Percentiles rank a stretch among this genome's conserved stretches.
Conservation (phyloP, 345 rosid species). For the Ceriops zippeliana region DNA sequence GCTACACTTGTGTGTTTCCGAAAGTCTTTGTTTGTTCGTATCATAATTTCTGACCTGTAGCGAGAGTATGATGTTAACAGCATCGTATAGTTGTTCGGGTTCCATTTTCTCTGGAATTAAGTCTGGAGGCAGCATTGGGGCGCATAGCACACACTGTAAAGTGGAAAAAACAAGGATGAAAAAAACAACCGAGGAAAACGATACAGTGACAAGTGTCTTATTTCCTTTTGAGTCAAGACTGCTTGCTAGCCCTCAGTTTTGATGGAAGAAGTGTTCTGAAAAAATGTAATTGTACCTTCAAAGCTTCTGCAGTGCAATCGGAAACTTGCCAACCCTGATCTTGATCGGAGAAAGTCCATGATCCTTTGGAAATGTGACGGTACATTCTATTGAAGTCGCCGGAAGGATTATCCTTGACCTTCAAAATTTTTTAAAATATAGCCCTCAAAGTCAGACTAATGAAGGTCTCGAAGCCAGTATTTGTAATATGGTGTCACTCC, state of each 20-base stretch:
- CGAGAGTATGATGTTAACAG: conserved; percentile 36
- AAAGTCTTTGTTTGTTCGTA: not conserved
- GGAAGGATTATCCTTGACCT: conserved; percentile 38
- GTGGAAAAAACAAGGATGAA: not conserved
- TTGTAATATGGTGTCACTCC: too few species aligned
- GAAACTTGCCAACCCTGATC: conserved; percentile 49
- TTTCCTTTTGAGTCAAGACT: too few species aligned
- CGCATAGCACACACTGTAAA: not conserved
- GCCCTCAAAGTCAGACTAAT: too few species aligned
- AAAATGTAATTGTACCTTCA: conserved; percentile 22
- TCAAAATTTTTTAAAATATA: not conserved
- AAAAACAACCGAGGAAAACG: too few species aligned
- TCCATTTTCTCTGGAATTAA: not conserved
- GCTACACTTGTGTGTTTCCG: not conserved
- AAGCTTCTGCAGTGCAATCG: conserved; percentile 40
- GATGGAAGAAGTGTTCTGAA: not conserved
- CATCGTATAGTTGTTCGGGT: not conserved
- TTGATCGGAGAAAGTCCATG: conserved; percentile 42
- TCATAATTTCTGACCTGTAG: conserved; percentile 36
- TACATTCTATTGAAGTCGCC: conserved; percentile 36
- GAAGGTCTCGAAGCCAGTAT: too few species aligned
- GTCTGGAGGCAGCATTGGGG: conserved; percentile 1
- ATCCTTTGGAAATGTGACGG: conserved; percentile 46
- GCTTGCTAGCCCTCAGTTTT: not conserved
- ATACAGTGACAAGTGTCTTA: too few species aligned